Conservation (phyloP, 2,329 filamentous ascomycete species). For the Cyphellophora europaea region DNA sequence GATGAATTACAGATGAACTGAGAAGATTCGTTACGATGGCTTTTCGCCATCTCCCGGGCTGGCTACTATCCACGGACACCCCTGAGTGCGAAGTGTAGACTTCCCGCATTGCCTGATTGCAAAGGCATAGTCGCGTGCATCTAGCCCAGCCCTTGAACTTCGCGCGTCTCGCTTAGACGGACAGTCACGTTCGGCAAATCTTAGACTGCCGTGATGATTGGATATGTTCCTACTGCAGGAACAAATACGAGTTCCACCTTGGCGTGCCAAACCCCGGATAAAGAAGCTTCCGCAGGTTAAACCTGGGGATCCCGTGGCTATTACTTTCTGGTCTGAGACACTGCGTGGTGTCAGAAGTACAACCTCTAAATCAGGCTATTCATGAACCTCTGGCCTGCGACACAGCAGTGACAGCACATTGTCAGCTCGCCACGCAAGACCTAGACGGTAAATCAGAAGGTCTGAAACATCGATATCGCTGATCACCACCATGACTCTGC, state of each 20-base stretch:
- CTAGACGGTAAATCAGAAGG: conserved; percentile 8
- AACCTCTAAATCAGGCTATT: conserved; percentile 4
- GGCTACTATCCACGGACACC: conserved; percentile 6
- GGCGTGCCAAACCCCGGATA: conserved; percentile 6
- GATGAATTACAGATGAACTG: conserved; percentile 7
- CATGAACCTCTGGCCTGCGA: conserved; percentile 10
- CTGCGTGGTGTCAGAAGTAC: conserved; percentile 5
- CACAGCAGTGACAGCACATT: conserved; percentile 11
- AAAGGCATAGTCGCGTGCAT: conserved; percentile 5
- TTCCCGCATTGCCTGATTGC: conserved; percentile 9
- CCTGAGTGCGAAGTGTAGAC: conserved; percentile 7
- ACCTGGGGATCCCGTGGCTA: conserved; percentile 7
- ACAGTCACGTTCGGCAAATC: conserved; percentile 7
- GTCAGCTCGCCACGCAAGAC: conserved; percentile 14
- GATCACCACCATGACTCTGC: conserved; percentile 8
- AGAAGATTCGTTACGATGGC: conserved; percentile 9
- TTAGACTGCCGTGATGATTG: conserved; percentile 9
- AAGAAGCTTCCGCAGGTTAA: conserved; percentile 7
- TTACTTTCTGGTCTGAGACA: conserved; percentile 9
- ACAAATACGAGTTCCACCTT: conserved; percentile 5
- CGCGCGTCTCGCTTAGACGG: conserved; percentile 6
- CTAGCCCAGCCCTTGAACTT: conserved; percentile 4
- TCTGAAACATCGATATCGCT: conserved; percentile 6
- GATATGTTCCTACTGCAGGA: conserved; percentile 9
- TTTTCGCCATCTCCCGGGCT: conserved; percentile 6